Conservation (phyloP, 768 basidiomycete genomes). For the Psilocybe sp. region DNA sequence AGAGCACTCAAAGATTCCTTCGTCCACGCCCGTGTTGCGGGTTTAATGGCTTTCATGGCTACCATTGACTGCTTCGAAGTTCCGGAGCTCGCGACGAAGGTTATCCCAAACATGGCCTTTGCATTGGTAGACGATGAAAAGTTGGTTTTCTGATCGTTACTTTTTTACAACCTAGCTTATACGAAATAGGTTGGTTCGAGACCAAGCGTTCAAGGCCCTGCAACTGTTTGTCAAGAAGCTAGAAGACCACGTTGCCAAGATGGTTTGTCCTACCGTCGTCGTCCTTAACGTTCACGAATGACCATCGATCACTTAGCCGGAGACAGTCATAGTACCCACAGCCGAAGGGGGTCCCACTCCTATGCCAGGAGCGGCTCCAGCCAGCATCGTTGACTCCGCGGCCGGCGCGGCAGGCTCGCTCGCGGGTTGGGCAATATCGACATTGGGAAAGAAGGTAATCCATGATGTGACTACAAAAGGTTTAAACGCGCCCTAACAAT, state of each 20-base stretch:
- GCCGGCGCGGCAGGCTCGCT: constrained; percentile 89
- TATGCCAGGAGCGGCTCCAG: constrained; percentile 28
- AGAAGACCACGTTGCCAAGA: constrained; percentile 71
- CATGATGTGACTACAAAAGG: neutral
- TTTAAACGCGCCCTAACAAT: constrained; percentile 2
- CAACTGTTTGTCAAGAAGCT: constrained; percentile 84
- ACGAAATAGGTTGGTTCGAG: constrained; percentile 73
- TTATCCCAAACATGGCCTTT: constrained; percentile 81
- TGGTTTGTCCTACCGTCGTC: constrained; percentile 52
- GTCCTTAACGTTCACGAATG: neutral
- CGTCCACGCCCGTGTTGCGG: constrained; percentile 90
- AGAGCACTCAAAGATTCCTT: constrained; percentile 88
- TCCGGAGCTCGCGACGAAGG: constrained; percentile 86
- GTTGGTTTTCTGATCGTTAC: constrained; percentile 38
- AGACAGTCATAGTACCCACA: constrained; percentile 29
- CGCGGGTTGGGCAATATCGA: constrained; percentile 96
- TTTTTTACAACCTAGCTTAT: neutral
- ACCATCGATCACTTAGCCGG: constrained; percentile 28
- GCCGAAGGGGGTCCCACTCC: constrained; percentile 25
- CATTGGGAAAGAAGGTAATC: constrained; percentile 74
- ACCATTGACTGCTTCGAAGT: constrained; percentile 85
- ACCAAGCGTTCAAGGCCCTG: constrained; percentile 93
- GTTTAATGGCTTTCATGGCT: constrained; percentile 94
- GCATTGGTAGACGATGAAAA: constrained; percentile 91
- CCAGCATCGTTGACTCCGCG: constrained; percentile 76